These are phyloP conservation scores for Azolla pinnata DNA, from an alignment of 75 land plant genomes.

Conservation along the genomic window DNA sequence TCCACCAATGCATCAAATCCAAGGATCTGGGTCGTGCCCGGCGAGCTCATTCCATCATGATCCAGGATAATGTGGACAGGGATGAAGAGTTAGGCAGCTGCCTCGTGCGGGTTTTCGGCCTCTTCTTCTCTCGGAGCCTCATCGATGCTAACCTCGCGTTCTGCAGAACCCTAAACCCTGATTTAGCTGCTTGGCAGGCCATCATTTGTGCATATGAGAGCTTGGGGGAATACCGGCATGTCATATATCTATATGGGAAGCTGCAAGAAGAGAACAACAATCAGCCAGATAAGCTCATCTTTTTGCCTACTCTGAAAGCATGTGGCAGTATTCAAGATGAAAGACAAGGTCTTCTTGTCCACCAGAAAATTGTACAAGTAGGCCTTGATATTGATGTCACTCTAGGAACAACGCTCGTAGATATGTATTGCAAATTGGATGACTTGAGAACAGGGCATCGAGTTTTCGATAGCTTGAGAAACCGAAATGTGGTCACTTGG, in stretches of 20 bases:
- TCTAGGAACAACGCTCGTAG: slow-evolving; percentile 18
- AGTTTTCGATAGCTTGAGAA: slow-evolving; percentile 3
- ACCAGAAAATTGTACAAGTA: slow-evolving; percentile 10
- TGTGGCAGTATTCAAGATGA: background rate
- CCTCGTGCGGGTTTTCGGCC: too few species aligned
- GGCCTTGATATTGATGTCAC: slow-evolving; percentile 10
- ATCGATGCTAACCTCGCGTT: background rate
- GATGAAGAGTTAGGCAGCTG: too few species aligned
- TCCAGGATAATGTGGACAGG: too few species aligned
- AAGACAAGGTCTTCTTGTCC: slow-evolving; percentile 11
- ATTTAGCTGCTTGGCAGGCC: background rate
- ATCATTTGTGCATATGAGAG: background rate
- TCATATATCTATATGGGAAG: background rate
- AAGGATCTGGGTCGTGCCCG: too few species aligned
- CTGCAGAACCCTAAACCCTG: background rate
- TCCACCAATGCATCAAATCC: too few species aligned
- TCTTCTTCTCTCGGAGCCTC: too few species aligned
- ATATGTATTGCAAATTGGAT: slow-evolving; percentile 28
- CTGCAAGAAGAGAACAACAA: background rate
- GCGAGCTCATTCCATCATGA: too few species aligned
- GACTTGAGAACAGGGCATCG: background rate
- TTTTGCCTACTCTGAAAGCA: background rate
- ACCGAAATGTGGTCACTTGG: slow-evolving; percentile 17
- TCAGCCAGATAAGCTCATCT: background rate
- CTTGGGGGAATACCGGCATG: background rate